phyloP scores from a whole-genome alignment of 2,329 filamentous ascomycete genomes.

The Monosporascus sp. region DNA sequence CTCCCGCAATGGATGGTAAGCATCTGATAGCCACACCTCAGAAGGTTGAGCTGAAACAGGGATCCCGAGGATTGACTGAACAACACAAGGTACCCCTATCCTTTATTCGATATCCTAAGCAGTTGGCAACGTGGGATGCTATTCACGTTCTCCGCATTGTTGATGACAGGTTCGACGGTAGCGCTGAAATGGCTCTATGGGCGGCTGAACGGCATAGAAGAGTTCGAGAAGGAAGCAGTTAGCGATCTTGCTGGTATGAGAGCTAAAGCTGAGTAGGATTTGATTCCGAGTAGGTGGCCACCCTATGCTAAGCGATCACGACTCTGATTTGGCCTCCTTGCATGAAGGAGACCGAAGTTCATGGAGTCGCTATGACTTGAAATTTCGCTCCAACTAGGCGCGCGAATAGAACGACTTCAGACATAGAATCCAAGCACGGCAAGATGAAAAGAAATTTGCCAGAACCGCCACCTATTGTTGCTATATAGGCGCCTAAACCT shows the following conservation, averaged over 20 bases:
- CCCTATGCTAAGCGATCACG: neutral
- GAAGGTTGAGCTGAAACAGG: neutral
- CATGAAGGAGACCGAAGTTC: neutral
- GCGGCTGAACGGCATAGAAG: slow-evolving; percentile 54
- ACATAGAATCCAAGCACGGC: neutral
- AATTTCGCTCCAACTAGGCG: neutral
- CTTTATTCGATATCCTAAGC: slow-evolving; percentile 67
- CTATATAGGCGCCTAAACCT: neutral
- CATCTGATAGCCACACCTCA: slow-evolving; percentile 8
- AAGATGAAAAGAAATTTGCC: neutral
- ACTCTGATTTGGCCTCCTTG: neutral
- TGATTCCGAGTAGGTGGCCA: neutral
- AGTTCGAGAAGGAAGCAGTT: slow-evolving; percentile 31
- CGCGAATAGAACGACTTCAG: neutral
- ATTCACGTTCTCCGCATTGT: slow-evolving; percentile 62
- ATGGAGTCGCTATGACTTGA: neutral
- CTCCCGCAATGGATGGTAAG: slow-evolving; percentile 59
- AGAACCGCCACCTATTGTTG: too few species aligned
- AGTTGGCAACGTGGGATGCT: slow-evolving; percentile 62
- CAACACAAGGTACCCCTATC: slow-evolving; percentile 70
- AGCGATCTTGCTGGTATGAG: slow-evolving; percentile 13
- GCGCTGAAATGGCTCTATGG: slow-evolving; percentile 66
- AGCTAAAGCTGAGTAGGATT: slow-evolving; percentile 11
- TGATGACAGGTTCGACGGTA: slow-evolving; percentile 68
- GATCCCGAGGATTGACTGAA: neutral